These are phyloP conservation scores for Lagerstroemia speciosa DNA, from an alignment of 345 rosid species.

Conservation along the genomic window DNA sequence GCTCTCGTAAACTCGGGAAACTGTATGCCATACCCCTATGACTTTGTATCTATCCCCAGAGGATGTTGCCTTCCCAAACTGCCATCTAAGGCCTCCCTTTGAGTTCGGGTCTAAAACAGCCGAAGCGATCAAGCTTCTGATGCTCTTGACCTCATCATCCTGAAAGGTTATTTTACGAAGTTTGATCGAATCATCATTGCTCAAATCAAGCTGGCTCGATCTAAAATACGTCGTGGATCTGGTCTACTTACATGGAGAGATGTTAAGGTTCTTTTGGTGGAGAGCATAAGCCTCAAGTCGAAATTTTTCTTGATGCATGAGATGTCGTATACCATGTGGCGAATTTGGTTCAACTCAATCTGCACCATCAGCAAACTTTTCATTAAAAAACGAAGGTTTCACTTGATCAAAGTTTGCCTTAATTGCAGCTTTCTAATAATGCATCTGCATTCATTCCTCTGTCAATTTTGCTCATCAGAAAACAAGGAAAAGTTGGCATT, in stretches of 20 bases:
- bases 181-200: neutral
- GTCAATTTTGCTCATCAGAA: neutral
- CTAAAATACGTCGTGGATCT: no score
- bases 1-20: conserved; percentile 24
- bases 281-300: conserved; percentile 54
- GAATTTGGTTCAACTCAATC: conserved; percentile 7
- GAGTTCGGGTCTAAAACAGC: conserved; percentile 48
- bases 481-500: neutral
- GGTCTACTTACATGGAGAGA: conserved; percentile 23
- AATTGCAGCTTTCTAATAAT: neutral
- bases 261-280: conserved; percentile 32
- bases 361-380: neutral
- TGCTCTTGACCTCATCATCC: conserved; percentile 56
- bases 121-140: conserved; percentile 31
- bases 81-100: conserved; percentile 74
- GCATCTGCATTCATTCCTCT: neutral
- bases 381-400: neutral
- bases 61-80: conserved; percentile 26
- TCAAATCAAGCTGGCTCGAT: neutral
- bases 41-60: conserved; percentile 34
- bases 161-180: conserved; percentile 15
- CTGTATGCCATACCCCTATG: conserved; percentile 39
- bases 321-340: conserved; percentile 6
- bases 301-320: conserved; percentile 43
- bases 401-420: neutral